A percentile compares a stretch with the other conserved stretches of the same genome.
Conservation (phyloP, 768 basidiomycete genomes). For the Boletus subparvulus region DNA sequence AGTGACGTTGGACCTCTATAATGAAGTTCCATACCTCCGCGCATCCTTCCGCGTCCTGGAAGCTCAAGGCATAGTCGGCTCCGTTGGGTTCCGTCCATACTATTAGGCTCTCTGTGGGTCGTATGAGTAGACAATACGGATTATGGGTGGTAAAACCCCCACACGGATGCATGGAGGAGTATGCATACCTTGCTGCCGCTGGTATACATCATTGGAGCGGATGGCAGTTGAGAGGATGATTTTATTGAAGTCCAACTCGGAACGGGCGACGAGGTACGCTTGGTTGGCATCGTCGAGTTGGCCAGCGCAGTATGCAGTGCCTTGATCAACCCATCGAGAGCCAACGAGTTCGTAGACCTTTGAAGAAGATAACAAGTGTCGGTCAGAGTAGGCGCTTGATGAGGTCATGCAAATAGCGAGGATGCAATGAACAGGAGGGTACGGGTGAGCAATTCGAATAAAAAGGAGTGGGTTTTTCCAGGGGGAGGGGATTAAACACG, state of each 20-base stretch:
- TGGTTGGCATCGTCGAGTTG: constrained; percentile 77
- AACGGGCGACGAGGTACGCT: constrained; percentile 81
- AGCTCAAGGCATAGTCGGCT: constrained; percentile 93
- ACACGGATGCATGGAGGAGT: neutral
- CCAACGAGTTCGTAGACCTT: constrained; percentile 95
- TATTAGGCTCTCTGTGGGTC: constrained; percentile 82
- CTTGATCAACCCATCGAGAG: constrained; percentile 91
- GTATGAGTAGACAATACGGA: constrained; percentile 16
- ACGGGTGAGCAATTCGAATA: constrained; percentile 17
- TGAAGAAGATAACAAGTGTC: constrained; percentile 24
- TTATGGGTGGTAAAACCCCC: neutral
- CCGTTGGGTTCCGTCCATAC: constrained; percentile 98
- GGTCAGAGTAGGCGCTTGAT: constrained; percentile 33
- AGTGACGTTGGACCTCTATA: constrained; percentile 83
- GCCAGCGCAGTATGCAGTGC: constrained; percentile 95
- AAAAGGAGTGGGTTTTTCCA: constrained; percentile 11
- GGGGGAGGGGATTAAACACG: constrained; percentile 18
- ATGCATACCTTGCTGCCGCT: constrained; percentile 76
- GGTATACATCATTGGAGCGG: constrained; percentile 81
- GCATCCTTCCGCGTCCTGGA: constrained; percentile 95
- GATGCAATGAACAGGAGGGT: constrained; percentile 19
- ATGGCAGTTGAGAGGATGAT: constrained; percentile 80
- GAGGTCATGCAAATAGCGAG: constrained; percentile 31
- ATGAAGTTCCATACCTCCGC: constrained; percentile 98
- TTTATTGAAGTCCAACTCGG: constrained; percentile 68